A percentile compares a stretch with the other conserved stretches of the same genome.
Conservation (phyloP, 306 rosid genomes). For the Pyrus betulifolia region DNA sequence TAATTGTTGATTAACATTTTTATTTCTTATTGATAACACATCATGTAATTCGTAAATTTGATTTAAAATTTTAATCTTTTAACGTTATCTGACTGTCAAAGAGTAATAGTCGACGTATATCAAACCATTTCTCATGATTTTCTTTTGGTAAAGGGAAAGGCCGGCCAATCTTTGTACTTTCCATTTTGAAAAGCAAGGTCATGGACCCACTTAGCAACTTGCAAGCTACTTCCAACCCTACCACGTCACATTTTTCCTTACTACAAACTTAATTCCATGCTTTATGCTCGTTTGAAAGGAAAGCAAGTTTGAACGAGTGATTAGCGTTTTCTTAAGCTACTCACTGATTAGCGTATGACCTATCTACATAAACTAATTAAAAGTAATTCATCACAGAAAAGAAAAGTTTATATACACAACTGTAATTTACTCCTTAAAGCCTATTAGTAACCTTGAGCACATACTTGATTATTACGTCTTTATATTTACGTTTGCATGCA, state of each 20-base stretch:
- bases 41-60: no score
- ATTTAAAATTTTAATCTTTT: no score
- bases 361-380: no score
- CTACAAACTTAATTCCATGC: background rate
- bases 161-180: background rate
- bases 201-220: background rate
- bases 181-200: background rate
- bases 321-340: no score
- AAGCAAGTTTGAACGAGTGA: no score
- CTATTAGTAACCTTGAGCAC: background rate
- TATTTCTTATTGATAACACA: no score
- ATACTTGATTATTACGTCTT: background rate
- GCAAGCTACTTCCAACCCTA: background rate
- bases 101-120: background rate
- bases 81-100: background rate
- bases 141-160: background rate
- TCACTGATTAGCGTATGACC: no score
- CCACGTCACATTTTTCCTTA: background rate
- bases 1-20: rapidly evolving
- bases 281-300: background rate
- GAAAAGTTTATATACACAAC: no score
- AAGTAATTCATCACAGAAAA: no score
- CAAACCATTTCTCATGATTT: background rate
- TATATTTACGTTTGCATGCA: no score
- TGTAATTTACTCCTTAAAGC: no score